Percentiles rank a stretch among this genome's conserved stretches.
Evolutionary conservation across 148 eudicot species (phyloP).

Genomic region (Cornus florida): DNA sequence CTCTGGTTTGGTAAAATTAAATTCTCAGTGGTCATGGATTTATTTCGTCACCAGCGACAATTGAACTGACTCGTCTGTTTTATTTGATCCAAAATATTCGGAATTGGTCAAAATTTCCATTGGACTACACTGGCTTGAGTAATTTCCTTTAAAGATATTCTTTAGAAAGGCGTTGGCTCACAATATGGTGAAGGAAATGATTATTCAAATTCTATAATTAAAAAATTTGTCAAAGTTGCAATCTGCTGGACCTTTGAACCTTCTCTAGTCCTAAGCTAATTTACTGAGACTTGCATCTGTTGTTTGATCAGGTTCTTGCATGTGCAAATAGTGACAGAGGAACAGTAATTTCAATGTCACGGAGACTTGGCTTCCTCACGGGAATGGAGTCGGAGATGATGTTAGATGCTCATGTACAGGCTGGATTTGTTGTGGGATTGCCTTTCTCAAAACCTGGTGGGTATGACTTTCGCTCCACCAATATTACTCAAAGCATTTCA

Average conservation of each 20-base stretch:
- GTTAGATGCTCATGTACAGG: slow-evolving; percentile 94
- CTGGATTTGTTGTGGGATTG: slow-evolving; percentile 89
- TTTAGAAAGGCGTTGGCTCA: background rate
- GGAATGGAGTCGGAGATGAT: slow-evolving; percentile 83
- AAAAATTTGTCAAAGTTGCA: background rate
- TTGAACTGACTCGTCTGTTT: background rate
- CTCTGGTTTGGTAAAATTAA: background rate
- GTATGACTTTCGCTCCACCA: slow-evolving; percentile 77
- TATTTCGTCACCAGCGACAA: background rate
- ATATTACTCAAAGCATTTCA: slow-evolving; percentile 75
- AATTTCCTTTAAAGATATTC: background rate
- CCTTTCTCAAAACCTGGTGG: slow-evolving; percentile 82
- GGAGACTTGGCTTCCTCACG: slow-evolving; percentile 80
- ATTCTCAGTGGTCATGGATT: background rate
- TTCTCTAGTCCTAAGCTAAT: slow-evolving; percentile 6
- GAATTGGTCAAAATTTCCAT: background rate
- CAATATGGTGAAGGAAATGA: background rate
- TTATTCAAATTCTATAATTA: background rate
- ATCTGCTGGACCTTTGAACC: slow-evolving; percentile 7
- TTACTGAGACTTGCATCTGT: slow-evolving; percentile 5
- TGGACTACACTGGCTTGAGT: background rate
- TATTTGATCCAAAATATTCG: background rate
- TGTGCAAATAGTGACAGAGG: slow-evolving; percentile 80
- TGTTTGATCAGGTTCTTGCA: slow-evolving; percentile 63
- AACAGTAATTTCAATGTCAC: slow-evolving; percentile 79